These are phyloP conservation scores for Colletotrichum nymphaeae DNA, from an alignment of 2,329 filamentous ascomycete genomes.

Conservation along the genomic window DNA sequence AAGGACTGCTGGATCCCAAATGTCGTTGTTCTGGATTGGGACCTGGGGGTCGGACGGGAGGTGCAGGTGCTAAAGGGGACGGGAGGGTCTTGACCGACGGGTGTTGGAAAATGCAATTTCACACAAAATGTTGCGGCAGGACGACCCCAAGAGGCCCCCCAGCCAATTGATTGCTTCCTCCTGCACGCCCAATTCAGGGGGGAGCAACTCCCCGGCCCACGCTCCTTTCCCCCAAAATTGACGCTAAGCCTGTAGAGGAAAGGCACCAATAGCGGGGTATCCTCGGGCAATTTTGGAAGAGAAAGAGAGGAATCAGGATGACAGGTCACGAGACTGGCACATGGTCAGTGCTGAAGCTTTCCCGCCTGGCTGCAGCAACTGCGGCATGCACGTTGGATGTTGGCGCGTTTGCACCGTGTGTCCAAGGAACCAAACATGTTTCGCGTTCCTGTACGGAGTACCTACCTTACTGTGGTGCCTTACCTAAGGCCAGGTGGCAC, in stretches of 20 bases:
- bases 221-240: slow-evolving; percentile 33
- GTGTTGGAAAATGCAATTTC: slow-evolving; percentile 50
- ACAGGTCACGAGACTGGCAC: slow-evolving; percentile 33
- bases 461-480: too few species aligned
- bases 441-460: neutral
- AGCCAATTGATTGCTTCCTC: slow-evolving; percentile 38
- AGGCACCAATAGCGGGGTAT: slow-evolving; percentile 17
- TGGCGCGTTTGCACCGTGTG: slow-evolving; percentile 4
- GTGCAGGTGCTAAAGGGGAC: slow-evolving; percentile 38
- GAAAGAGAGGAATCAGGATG: neutral
- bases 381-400: neutral
- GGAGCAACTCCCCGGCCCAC: slow-evolving; percentile 30
- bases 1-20: slow-evolving; percentile 33
- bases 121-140: slow-evolving; percentile 50
- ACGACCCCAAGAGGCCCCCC: slow-evolving; percentile 28
- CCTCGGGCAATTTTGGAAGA: slow-evolving; percentile 30
- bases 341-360: slow-evolving; percentile 28
- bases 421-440: slow-evolving; percentile 19
- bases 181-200: slow-evolving; percentile 39
- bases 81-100: slow-evolving; percentile 38
- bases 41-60: slow-evolving; percentile 28
- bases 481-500: neutral
- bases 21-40: slow-evolving; percentile 35
- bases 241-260: slow-evolving; percentile 2
- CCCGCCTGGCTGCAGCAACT: slow-evolving; percentile 1